Evolutionary conservation across 176 grass and related monocot species (phyloP), one percentile per base, ranked within the genome.

Genomic region (Eremochloa ophiuroides): DNA sequence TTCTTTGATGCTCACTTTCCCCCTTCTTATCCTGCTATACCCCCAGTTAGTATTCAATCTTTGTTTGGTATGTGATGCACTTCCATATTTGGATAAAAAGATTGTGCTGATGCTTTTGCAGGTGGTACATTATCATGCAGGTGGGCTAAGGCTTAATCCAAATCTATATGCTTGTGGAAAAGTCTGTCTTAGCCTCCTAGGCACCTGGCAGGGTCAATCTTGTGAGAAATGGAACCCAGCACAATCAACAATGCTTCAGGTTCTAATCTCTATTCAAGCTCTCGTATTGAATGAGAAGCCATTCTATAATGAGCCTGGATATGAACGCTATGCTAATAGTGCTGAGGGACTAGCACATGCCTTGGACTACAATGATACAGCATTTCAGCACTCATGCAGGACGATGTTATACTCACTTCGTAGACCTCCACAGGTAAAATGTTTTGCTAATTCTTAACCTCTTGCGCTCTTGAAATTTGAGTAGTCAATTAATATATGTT

Each of bases 251-350:
- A 97, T 97, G 91, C 87, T 97, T 60, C 94, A 97, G 65, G 94
- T 97, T 18, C 72, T 97, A 76, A 59, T 97, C 22, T 97, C 94
- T 13, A 87, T 97, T 94, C 94, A 97, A 76, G 94, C 94, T 78
- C 89, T 97, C 0, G 89, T 97, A 66, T 74, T 97, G 72, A 97
- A 97, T 80, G 92, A 94, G 86, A 88, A 92, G 34, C 94, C 94
- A 40, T 97, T 94, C 77, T 97, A 92, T 60, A 97, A 97, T 60
- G 94, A 97, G 76, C 94, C 92, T 50, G 94, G 89, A 78, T 88
- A 80, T n/a, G 87, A 75, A n/a, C 18, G 3, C 17, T 74, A 25
- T 31, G 89, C 87, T 34, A 86, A 90, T 27, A 94, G 81, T 17
- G 0, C 56, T 39, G 8, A 63, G 48, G 94, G 94, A 38, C 66